A percentile compares a stretch with the other conserved stretches of the same genome.
These are phyloP conservation scores for Umbelopsis vinacea DNA, from an alignment of 192 early-diverging fungal species.

Conservation along the genomic window DNA sequence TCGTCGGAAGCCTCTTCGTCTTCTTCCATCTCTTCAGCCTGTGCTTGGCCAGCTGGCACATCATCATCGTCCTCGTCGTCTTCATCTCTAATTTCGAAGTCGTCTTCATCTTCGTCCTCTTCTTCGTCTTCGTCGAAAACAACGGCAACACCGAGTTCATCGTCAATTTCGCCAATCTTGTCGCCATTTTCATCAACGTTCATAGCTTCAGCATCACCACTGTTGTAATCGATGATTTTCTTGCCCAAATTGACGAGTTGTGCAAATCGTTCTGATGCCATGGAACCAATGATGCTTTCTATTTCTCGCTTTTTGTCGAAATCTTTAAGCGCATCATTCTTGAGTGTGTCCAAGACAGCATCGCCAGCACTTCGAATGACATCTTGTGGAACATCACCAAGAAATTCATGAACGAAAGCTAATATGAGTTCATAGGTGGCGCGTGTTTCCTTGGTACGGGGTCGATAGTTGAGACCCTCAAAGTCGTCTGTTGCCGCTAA, in stretches of 20 bases:
- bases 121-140: slow-evolving; percentile 97
- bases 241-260: slow-evolving; percentile 91
- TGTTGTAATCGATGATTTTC: slow-evolving; percentile 89
- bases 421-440: slow-evolving; percentile 89
- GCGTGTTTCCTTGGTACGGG: slow-evolving; percentile 89
- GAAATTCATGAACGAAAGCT: slow-evolving; percentile 75
- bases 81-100: slow-evolving; percentile 61
- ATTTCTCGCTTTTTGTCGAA: slow-evolving; percentile 87
- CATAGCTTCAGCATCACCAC: slow-evolving; percentile 53
- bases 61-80: slow-evolving; percentile 60
- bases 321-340: slow-evolving; percentile 85
- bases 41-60: slow-evolving; percentile 34
- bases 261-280: slow-evolving; percentile 85
- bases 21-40: slow-evolving; percentile 54
- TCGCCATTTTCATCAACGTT: slow-evolving; percentile 63
- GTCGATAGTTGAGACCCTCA: slow-evolving; percentile 84
- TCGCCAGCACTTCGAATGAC: slow-evolving; percentile 90
- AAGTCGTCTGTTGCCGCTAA: slow-evolving; percentile 86
- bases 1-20: slow-evolving; percentile 57
- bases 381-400: slow-evolving; percentile 92
- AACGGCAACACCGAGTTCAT: slow-evolving; percentile 92
- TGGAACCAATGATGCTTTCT: slow-evolving; percentile 71
- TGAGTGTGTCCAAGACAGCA: slow-evolving; percentile 79
- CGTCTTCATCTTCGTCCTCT: slow-evolving; percentile 75
- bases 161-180: slow-evolving; percentile 69